These are phyloP conservation scores for Colletotrichum sidae DNA, from an alignment of 2,329 filamentous ascomycete genomes.

Conservation along the genomic window DNA sequence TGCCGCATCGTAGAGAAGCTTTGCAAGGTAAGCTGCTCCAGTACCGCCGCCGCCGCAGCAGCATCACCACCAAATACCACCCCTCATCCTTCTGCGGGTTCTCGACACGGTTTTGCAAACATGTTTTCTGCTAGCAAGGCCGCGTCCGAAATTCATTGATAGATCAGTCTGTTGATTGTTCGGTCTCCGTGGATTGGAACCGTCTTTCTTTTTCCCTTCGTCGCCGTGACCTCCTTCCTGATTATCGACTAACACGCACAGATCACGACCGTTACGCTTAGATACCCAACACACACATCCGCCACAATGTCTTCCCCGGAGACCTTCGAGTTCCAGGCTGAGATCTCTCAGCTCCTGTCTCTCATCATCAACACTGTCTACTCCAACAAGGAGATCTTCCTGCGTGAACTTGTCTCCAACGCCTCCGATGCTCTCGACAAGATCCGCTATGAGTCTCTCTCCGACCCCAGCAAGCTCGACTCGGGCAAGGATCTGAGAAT, in stretches of 20 bases:
- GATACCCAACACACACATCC: conserved; percentile 33
- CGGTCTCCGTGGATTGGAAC: no score
- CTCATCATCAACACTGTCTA: conserved; percentile 99
- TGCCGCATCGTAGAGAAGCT: conserved; percentile 35
- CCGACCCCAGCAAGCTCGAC: conserved; percentile 97
- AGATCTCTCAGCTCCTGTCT: conserved; percentile 99
- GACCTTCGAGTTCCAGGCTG: conserved; percentile 99
- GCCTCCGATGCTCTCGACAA: conserved; percentile 99
- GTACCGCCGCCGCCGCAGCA: conserved; percentile 14
- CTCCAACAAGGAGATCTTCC: conserved; percentile 99
- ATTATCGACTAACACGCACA: conserved; percentile 29
- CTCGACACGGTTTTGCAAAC: no score
- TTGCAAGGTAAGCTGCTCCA: conserved; percentile 35
- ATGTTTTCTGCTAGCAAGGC: no score
- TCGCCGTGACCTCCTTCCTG: conserved; percentile 15
- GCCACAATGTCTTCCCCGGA: conserved; percentile 78
- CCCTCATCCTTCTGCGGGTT: neutral
- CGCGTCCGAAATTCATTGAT: no score
- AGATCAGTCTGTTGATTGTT: no score
- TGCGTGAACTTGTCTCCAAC: conserved; percentile 98
- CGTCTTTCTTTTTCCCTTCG: no score
- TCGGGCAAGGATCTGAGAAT: conserved; percentile 97
- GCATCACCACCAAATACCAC: conserved; percentile 5
- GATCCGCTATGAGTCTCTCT: conserved; percentile 98
- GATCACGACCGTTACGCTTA: conserved; percentile 37